Conservation (phyloP, 345 rosid genomes). For the Adansonia digitata region DNA sequence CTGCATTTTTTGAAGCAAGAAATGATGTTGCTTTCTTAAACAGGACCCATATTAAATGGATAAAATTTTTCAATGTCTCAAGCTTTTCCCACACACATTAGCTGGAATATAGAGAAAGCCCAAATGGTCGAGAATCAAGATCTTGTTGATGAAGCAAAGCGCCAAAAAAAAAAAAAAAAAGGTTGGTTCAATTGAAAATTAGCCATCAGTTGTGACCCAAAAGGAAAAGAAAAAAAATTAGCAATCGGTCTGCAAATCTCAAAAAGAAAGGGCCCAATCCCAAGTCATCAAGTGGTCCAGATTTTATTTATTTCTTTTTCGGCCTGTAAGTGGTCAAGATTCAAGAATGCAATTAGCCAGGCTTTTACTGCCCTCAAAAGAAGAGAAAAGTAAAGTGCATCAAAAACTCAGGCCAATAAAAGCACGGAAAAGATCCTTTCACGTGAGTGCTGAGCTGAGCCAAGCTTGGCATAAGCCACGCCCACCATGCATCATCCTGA, state of each 20-base stretch:
- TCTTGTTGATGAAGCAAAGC: background rate
- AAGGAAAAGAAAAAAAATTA: no score
- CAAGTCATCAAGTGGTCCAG: conserved; percentile 6
- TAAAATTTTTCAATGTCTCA: background rate
- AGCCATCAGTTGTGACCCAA: background rate
- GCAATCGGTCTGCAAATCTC: conserved; percentile 4
- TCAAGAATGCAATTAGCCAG: background rate
- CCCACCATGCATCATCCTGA: conserved; percentile 4
- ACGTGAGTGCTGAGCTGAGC: conserved; percentile 31
- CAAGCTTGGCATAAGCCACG: conserved; percentile 17
- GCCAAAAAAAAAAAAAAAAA: background rate
- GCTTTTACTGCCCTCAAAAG: conserved; percentile 27
- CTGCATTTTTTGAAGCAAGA: background rate
- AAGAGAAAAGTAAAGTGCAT: conserved; percentile 34
- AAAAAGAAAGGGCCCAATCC: background rate
- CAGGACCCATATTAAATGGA: background rate
- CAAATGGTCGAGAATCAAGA: background rate
- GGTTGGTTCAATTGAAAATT: background rate
- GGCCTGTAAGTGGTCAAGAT: no score
- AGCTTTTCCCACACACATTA: background rate
- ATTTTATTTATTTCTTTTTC: no score
- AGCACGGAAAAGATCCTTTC: conserved; percentile 24
- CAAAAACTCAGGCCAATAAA: conserved; percentile 1
- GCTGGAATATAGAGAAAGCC: background rate
- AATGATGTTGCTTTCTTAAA: background rate